phyloP scores from a whole-genome alignment of 768 basidiomycete genomes.

The Macrolepiota fuliginosa region DNA sequence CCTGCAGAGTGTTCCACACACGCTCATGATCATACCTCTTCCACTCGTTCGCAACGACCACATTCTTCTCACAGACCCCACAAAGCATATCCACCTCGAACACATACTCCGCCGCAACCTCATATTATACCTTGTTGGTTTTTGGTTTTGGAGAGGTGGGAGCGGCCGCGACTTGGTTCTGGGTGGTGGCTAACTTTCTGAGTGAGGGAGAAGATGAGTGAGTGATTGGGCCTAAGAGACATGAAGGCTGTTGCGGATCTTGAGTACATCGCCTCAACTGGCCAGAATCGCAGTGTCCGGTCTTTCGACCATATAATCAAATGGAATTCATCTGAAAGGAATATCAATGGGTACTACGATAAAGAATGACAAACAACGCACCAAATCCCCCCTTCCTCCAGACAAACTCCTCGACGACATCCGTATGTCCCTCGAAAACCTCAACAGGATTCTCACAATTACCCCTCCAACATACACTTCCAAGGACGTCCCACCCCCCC shows the following conservation, averaged over 20 bases:
- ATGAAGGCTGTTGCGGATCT: conserved; percentile 37
- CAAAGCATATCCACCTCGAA: conserved; percentile 38
- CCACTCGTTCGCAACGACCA: conserved; percentile 50
- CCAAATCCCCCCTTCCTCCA: conserved; percentile 77
- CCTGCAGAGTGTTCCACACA: conserved; percentile 54
- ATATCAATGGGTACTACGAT: not conserved
- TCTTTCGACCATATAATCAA: conserved; percentile 81
- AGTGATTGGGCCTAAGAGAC: not conserved
- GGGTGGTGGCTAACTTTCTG: conserved; percentile 51
- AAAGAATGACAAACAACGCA: conserved; percentile 21
- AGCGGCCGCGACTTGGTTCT: conserved; percentile 29
- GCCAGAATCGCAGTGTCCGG: conserved; percentile 91
- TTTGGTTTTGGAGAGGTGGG: conserved; percentile 22
- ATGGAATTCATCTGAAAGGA: conserved; percentile 47
- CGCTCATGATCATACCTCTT: conserved; percentile 72
- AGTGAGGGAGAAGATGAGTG: conserved; percentile 11
- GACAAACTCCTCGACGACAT: conserved; percentile 97
- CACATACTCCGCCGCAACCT: conserved; percentile 60
- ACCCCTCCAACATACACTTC: conserved; percentile 75
- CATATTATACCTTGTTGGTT: conserved; percentile 27
- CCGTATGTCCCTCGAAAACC: conserved; percentile 82
- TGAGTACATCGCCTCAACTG: conserved; percentile 70
- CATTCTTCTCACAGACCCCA: conserved; percentile 59
- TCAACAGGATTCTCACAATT: conserved; percentile 52
- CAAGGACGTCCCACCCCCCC: conserved; percentile 74